Evolutionary conservation across 305 asterid genomes (phyloP), one percentile per base, ranked within the genome.

Genomic region (Fraxinus nigra): DNA sequence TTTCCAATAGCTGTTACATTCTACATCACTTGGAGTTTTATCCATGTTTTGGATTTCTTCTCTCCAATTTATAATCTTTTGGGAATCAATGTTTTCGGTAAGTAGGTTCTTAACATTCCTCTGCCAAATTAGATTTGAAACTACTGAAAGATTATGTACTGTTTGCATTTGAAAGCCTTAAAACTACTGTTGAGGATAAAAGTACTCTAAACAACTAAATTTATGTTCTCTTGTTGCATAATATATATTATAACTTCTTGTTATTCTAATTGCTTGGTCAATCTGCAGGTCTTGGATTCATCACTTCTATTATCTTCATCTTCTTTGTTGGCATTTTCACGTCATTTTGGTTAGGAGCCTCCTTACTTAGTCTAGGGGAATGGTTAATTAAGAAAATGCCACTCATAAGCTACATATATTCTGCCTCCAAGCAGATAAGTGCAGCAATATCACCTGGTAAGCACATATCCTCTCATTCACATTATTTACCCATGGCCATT

Each of bases 1-100:
- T 82, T 82, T 72, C 85, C 85, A 77, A 82, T 82, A 38, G 80
- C 85, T 38, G 85, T 82, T 43, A 82, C 85, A 76, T 82, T 82
- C 81, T 82, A 82, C 72, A 43, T 67, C 33, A 82, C 85, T 30
- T 43, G 81, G 37, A 77, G 78, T 43, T 82, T 82, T 54, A 67
- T 82, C 38, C 78, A 76, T 40, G 65, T 76, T 26, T 34, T 82
- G 30, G 81, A 82, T 18, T 76, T 82, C 81, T 82, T 82, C 81
- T 82, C 85, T 20, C 84, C 84, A 40, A 37, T 82, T 59, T 82
- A 77, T 3, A 61, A 69, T 30, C 85, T 76, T 70, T 28, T 82
- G 22, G 85, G 85, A 33, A 77, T 82, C 78, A 32, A 82, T 77
- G 72, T 82, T 22, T 2, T 76, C 48, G 85, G 85, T 82, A 20